A percentile compares a stretch with the other conserved stretches of the same genome.
Evolutionary conservation across 768 basidiomycete genomes (phyloP).

Genomic region (Boletus pseudopeckii): DNA sequence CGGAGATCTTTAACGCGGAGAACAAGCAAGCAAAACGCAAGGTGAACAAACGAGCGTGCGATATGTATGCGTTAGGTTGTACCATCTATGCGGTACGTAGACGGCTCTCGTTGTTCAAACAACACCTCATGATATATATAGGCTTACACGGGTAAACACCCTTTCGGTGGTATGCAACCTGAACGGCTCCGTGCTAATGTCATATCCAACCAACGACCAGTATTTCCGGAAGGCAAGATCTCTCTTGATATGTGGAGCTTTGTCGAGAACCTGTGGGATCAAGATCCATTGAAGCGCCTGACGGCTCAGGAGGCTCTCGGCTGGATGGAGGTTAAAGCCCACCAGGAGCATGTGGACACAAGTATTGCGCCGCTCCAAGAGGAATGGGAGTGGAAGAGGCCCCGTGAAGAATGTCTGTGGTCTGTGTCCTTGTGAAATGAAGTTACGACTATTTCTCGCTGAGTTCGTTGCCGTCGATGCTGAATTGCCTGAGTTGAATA

Average conservation of each 20-base stretch:
- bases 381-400: too few relatives aligned
- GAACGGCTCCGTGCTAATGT: background rate
- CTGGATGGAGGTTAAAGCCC: constrained; percentile 25
- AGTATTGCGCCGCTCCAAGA: too few relatives aligned
- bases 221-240: constrained; percentile 13
- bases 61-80: constrained; percentile 42
- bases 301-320: constrained; percentile 19
- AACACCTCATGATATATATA: background rate
- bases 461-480: too few relatives aligned
- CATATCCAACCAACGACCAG: constrained; percentile 1
- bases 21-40: background rate
- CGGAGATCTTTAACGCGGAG: constrained; percentile 17
- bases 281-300: constrained; percentile 17
- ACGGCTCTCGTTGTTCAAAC: background rate
- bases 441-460: too few relatives aligned
- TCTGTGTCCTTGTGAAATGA: too few relatives aligned
- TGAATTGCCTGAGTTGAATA: too few relatives aligned
- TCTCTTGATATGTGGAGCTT: constrained; percentile 30
- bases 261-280: constrained; percentile 28
- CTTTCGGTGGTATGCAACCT: background rate
- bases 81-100: constrained; percentile 37
- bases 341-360: too few relatives aligned
- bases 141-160: constrained; percentile 17
- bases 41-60: constrained; percentile 30
- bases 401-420: too few relatives aligned